phyloP scores from a whole-genome alignment of 208 protist species.

The Crithidia mellificae region DNA sequence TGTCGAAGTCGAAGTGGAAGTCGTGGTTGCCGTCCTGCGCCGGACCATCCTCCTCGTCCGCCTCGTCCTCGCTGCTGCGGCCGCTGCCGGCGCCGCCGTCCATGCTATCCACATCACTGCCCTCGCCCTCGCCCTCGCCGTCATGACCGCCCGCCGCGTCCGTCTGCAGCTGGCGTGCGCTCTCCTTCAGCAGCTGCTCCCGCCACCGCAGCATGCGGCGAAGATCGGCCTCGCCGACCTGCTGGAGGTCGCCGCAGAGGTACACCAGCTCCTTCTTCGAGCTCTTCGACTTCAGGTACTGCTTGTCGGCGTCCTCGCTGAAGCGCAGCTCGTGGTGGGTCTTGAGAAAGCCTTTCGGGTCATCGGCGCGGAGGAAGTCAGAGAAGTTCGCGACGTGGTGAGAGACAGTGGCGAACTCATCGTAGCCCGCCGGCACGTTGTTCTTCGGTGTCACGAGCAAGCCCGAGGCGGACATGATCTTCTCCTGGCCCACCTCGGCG shows the following conservation, averaged over 20 bases:
- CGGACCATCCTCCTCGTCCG: conserved; percentile 27
- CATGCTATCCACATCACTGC: conserved; percentile 33
- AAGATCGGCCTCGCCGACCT: conserved; percentile 94
- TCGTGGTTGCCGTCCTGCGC: conserved; percentile 38
- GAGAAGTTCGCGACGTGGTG: conserved; percentile 75
- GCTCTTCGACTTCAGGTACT: conserved; percentile 65
- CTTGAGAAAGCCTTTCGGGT: conserved; percentile 90
- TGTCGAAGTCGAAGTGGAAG: conserved; percentile 75
- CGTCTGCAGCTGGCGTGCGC: conserved; percentile 30
- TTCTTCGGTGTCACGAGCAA: conserved; percentile 71
- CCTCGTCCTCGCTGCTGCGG: conserved; percentile 25
- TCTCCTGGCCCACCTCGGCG: conserved; percentile 90
- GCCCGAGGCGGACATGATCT: conserved; percentile 75
- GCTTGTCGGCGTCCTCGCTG: conserved; percentile 79
- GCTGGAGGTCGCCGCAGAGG: conserved; percentile 91
- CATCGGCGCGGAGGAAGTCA: conserved; percentile 91
- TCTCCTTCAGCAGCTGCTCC: conserved; percentile 77
- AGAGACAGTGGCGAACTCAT: conserved; percentile 85
- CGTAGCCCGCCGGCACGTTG: conserved; percentile 90
- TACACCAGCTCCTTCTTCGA: conserved; percentile 94
- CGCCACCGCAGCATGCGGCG: conserved; percentile 94
- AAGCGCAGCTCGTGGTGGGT: conserved; percentile 91
- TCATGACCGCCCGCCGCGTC: conserved; percentile 15
- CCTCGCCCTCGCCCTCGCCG: conserved; percentile 27
- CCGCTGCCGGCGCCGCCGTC: conserved; percentile 33